phyloP scores from a whole-genome alignment of 2,329 filamentous ascomycete genomes.

The Alternaria tenuissima region DNA sequence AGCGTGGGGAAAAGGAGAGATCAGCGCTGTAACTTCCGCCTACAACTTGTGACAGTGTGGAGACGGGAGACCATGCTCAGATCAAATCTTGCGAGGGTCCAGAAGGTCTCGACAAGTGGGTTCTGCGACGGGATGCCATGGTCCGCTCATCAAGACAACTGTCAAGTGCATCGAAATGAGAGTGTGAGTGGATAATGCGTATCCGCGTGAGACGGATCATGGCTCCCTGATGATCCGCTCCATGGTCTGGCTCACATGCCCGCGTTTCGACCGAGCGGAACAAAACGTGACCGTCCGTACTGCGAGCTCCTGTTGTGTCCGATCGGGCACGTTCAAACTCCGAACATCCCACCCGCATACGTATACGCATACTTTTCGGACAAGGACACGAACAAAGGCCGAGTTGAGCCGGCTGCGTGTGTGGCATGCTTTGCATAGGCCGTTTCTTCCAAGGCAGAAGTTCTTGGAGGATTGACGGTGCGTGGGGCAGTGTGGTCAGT shows the following conservation, averaged over 20 bases:
- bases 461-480: slow-evolving; percentile 13
- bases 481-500: slow-evolving; percentile 8
- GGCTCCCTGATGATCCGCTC: slow-evolving; percentile 19
- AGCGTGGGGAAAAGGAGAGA: slow-evolving; percentile 26
- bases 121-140: slow-evolving; percentile 6
- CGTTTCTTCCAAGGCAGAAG: slow-evolving; percentile 15
- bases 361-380: slow-evolving; percentile 4
- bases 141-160: slow-evolving; percentile 7
- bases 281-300: slow-evolving; percentile 14
- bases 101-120: slow-evolving; percentile 10
- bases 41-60: slow-evolving; percentile 26
- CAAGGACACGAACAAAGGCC: slow-evolving; percentile 6
- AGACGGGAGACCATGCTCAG: slow-evolving; percentile 20
- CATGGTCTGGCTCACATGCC: slow-evolving; percentile 11
- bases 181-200: slow-evolving; percentile 2
- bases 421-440: slow-evolving; percentile 9
- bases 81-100: slow-evolving; percentile 16
- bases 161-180: background rate
- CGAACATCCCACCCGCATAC: slow-evolving; percentile 7
- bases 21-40: slow-evolving; percentile 24
- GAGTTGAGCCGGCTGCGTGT: slow-evolving; percentile 14
- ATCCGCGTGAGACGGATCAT: slow-evolving; percentile 15
- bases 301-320: slow-evolving; percentile 9
- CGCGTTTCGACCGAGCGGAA: slow-evolving; percentile 35
- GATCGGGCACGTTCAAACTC: slow-evolving; percentile 16